A percentile compares a stretch with the other conserved stretches of the same genome.
phyloP scores from a whole-genome alignment of 192 early-diverging fungal genomes.

The Gonapodya sp. region DNA sequence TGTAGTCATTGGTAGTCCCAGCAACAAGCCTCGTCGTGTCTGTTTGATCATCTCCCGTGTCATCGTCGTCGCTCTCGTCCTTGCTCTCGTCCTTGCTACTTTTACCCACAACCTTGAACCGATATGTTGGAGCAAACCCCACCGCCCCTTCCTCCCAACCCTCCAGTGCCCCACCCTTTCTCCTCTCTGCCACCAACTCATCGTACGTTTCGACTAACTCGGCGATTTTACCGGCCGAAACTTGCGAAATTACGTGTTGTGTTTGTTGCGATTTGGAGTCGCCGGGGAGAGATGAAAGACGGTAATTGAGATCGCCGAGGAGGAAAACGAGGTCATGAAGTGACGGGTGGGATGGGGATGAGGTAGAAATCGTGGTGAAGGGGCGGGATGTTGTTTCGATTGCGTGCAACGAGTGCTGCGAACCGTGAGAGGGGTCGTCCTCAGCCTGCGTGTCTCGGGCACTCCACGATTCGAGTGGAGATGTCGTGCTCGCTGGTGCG shows the following conservation, averaged over 20 bases:
- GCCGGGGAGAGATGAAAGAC: background rate
- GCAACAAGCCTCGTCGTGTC: background rate
- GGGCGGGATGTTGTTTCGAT: background rate
- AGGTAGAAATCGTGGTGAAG: background rate
- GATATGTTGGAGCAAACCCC: background rate
- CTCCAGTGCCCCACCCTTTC: background rate
- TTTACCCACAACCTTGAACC: background rate
- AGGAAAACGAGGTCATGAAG: background rate
- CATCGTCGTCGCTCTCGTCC: background rate
- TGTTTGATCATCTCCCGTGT: background rate
- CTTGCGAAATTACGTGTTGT: background rate
- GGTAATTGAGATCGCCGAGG: background rate
- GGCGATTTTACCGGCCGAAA: background rate
- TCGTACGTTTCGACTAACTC: background rate
- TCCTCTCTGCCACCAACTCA: background rate
- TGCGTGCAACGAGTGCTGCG: background rate
- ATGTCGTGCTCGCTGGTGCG: background rate
- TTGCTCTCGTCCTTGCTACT: background rate
- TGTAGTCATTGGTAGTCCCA: background rate
- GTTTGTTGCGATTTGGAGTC: background rate
- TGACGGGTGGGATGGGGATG: background rate
- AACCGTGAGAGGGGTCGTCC: background rate
- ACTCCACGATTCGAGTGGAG: too few species aligned
- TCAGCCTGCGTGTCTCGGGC: background rate
- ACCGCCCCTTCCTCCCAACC: background rate